A percentile compares a stretch with the other conserved stretches of the same genome.
These are phyloP conservation scores for Suillus decipiens DNA, from an alignment of 768 basidiomycete species.

Conservation along the genomic window DNA sequence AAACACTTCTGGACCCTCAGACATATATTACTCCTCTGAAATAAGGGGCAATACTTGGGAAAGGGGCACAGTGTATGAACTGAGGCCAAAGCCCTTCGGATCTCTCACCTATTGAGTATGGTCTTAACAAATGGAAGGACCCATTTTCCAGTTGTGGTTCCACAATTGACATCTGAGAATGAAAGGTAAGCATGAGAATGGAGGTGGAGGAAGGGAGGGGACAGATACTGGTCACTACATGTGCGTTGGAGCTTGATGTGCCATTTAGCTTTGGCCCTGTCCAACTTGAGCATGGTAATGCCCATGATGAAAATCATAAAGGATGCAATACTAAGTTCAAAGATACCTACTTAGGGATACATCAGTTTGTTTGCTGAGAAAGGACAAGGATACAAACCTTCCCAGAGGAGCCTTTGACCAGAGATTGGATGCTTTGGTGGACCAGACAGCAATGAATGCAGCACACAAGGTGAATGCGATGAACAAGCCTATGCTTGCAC, in stretches of 20 bases:
- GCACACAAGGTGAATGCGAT: conserved; percentile 84
- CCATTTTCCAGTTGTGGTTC: conserved; percentile 71
- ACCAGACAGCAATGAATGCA: conserved; percentile 93
- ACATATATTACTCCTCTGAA: too few species aligned
- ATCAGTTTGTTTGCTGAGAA: not conserved
- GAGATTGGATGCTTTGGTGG: conserved; percentile 83
- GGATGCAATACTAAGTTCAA: conserved; percentile 67
- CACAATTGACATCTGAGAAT: conserved; percentile 45
- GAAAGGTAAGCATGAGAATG: not conserved
- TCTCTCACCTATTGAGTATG: too few species aligned
- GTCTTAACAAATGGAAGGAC: too few species aligned
- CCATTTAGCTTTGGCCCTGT: conserved; percentile 92
- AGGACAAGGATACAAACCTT: conserved; percentile 55
- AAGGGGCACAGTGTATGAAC: too few species aligned
- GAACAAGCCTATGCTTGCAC: conserved; percentile 71
- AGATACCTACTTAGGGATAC: conserved; percentile 49
- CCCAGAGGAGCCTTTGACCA: conserved; percentile 88
- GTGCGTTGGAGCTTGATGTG: conserved; percentile 82
- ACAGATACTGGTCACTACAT: conserved; percentile 61
- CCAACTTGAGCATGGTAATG: conserved; percentile 92
- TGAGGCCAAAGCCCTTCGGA: too few species aligned
- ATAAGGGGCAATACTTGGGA: too few species aligned
- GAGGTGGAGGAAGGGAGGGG: conserved; percentile 3
- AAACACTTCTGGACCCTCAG: too few species aligned
- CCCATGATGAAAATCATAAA: conserved; percentile 94